Percentiles rank a stretch among this genome's conserved stretches.
Conservation (phyloP, 108 stramenopile species). For the Fragilaria radians region DNA sequence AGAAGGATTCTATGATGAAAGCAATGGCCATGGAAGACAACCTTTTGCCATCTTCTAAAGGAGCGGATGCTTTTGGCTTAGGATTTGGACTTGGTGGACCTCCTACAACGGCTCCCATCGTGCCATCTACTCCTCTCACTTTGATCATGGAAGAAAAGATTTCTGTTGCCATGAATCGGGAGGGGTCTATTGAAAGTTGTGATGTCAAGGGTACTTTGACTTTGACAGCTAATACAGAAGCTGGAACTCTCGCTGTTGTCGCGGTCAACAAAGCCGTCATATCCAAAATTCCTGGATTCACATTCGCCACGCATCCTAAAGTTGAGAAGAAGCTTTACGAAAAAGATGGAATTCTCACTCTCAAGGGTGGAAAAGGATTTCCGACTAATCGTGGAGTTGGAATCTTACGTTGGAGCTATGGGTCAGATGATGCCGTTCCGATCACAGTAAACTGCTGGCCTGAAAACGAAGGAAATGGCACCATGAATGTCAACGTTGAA, state of each 20-base stretch:
- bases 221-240: slow-evolving; percentile 95
- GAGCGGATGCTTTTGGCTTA: slow-evolving; percentile 21
- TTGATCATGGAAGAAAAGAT: slow-evolving; percentile 90
- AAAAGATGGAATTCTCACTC: slow-evolving; percentile 69
- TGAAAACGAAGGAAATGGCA: slow-evolving; percentile 89
- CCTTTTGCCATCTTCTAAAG: slow-evolving; percentile 54
- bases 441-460: slow-evolving; percentile 98
- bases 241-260: slow-evolving; percentile 75
- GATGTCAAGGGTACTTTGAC: slow-evolving; percentile 96
- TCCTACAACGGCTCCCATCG: slow-evolving; percentile 41
- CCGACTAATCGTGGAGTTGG: slow-evolving; percentile 91
- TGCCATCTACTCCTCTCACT: slow-evolving; percentile 83
- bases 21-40: slow-evolving; percentile 96
- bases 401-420: slow-evolving; percentile 89
- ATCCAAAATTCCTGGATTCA: slow-evolving; percentile 46
- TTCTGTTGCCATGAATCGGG: slow-evolving; percentile 82
- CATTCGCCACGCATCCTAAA: slow-evolving; percentile 97
- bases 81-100: slow-evolving; percentile 40
- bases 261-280: slow-evolving; percentile 76
- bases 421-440: slow-evolving; percentile 85
- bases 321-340: slow-evolving; percentile 92
- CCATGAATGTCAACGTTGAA: slow-evolving; percentile 95
- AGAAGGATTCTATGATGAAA: slow-evolving; percentile 87
- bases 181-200: slow-evolving; percentile 87
- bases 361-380: slow-evolving; percentile 93